These are phyloP conservation scores for Pseudonitzschia pungens DNA, from an alignment of 108 stramenopile species.

Conservation along the genomic window DNA sequence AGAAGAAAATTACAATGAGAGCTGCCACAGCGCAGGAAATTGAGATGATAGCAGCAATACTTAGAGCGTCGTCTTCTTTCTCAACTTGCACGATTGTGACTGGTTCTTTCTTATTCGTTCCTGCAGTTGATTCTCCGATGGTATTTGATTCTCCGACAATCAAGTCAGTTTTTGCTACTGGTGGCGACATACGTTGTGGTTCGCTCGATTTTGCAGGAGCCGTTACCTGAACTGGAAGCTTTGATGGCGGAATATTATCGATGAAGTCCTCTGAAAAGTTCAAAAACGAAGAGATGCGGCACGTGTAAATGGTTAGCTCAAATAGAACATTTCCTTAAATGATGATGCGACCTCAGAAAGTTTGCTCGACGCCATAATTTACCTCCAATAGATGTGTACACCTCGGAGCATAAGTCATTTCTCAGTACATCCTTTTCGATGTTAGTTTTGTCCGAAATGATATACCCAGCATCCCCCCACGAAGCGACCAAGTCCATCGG, in stretches of 20 bases:
- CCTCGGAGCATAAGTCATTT: slow-evolving; percentile 13
- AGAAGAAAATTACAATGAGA: slow-evolving; percentile 9
- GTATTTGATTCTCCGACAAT: neutral
- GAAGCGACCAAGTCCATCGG: neutral
- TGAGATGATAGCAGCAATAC: slow-evolving; percentile 4
- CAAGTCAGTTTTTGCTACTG: neutral
- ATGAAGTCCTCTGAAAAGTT: slow-evolving; percentile 5
- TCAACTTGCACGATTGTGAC: slow-evolving; percentile 2
- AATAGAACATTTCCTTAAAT: neutral
- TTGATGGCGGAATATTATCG: neutral
- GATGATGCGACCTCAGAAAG: neutral
- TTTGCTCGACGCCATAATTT: neutral
- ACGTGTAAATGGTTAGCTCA: neutral
- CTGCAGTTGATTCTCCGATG: too few species aligned
- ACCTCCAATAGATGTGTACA: slow-evolving; percentile 15
- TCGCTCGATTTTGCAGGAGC: neutral
- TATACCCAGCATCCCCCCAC: slow-evolving; percentile 14
- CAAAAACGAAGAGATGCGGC: neutral
- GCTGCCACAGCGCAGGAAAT: slow-evolving; percentile 10
- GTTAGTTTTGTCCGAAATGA: slow-evolving; percentile 9
- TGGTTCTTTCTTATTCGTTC: neutral
- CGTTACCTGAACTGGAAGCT: neutral
- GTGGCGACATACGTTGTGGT: neutral
- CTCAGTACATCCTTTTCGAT: slow-evolving; percentile 9
- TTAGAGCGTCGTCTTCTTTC: slow-evolving; percentile 4